Conservation (phyloP, 2,329 filamentous ascomycete species). For the Cytospora piceicola region DNA sequence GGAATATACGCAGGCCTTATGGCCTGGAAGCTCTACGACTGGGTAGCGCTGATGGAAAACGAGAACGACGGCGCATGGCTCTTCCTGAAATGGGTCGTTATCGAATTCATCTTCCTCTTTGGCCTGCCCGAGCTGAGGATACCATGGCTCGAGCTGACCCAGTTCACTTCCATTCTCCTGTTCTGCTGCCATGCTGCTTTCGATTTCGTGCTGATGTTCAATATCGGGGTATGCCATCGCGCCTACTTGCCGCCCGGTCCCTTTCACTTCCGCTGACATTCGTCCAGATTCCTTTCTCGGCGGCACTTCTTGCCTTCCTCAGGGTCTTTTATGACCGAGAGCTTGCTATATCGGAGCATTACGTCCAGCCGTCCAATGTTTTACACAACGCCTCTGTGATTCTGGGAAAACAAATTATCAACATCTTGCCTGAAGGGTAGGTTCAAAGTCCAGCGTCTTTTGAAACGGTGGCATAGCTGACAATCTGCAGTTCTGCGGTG, state of each 20-base stretch:
- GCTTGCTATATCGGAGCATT: conserved; percentile 88
- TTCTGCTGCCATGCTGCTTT: conserved; percentile 73
- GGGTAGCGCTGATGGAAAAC: conserved; percentile 75
- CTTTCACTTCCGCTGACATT: conserved; percentile 17
- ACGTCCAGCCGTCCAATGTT: conserved; percentile 85
- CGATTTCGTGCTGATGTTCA: conserved; percentile 91
- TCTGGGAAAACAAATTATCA: conserved; percentile 94
- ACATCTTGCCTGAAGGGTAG: conserved; percentile 91
- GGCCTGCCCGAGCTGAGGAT: conserved; percentile 85
- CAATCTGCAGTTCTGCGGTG: conserved; percentile 68
- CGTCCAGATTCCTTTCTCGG: conserved; percentile 68
- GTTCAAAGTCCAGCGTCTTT: conserved; percentile 31
- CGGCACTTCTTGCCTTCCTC: conserved; percentile 72
- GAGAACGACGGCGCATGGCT: conserved; percentile 86
- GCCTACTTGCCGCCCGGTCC: neutral
- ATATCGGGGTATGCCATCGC: conserved; percentile 67
- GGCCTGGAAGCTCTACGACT: conserved; percentile 88
- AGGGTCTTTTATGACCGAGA: conserved; percentile 92
- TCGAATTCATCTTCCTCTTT: conserved; percentile 87
- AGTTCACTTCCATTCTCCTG: conserved; percentile 69
- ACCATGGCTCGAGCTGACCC: conserved; percentile 94
- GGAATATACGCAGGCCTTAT: conserved; percentile 77
- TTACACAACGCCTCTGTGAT: conserved; percentile 93
- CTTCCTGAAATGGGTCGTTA: conserved; percentile 89
- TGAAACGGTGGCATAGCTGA: conserved; percentile 35